Evolutionary conservation across 1,139 yeast species (phyloP), one percentile per base, ranked within the genome.

Genomic region (Geotrichum aggregatum): DNA sequence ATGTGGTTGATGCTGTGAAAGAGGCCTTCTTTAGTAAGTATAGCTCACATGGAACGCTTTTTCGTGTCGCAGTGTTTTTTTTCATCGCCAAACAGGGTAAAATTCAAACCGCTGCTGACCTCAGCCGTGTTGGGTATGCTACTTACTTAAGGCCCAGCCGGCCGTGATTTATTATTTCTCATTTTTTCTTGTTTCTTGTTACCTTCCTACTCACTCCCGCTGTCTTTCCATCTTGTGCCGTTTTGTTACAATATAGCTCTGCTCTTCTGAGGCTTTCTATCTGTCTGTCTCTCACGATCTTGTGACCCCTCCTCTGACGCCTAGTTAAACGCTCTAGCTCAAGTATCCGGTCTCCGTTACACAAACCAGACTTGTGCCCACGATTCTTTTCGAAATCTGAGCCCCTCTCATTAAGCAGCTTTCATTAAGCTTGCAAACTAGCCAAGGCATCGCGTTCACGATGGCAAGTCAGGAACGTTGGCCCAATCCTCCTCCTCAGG

Each of bases 381-480:
- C 42, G 22, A 28, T 22, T 39, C 21, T 8, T 11, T 24, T 10
- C 22, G 22, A 11, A 22, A n/a, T n/a, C n/a, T n/a, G n/a, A n/a
- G n/a, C n/a, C n/a, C n/a, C n/a, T n/a, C n/a, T n/a, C 26, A 21
- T 39, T 18, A 28, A 22, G 30, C 28, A 21, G 11, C 24, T 26
- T 22, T 22, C 34, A n/a, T 22, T 10, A 19, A 21, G 2, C 2
- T 33, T 44, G 14, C 21, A 2, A 10, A 46, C 24, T 18, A 38
- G 10, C n/a, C n/a, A n/a, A n/a, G n/a, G n/a, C n/a, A n/a, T n/a
- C n/a, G n/a, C n/a, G n/a, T n/a, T n/a, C n/a, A 24, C 10, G 13
- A 54, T 54, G 56, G 18, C 51, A 19, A 42, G 39, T 33, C 54
- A 50, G 28, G 54, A 54, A 10, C 52, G 44, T 41, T 54, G 56